Conservation (phyloP, 139 green algal genomes). For the Micractinium conductrix region DNA sequence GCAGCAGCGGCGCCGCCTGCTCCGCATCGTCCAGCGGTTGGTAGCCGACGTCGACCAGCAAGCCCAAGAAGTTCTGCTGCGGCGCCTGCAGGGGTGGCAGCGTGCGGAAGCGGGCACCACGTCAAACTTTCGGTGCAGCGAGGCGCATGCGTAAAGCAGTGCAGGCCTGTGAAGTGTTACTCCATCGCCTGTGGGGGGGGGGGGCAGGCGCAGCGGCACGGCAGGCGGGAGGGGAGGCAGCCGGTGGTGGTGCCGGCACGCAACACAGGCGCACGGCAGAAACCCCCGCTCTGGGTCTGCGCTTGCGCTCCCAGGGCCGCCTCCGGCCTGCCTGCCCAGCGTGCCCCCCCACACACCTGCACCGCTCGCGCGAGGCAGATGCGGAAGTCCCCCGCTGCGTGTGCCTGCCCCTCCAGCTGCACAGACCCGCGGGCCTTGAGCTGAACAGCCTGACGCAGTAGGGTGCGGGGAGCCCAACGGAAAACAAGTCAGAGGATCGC, state of each 20-base stretch:
- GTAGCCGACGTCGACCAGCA: slow-evolving; percentile 16
- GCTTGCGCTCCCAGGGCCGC: too few species aligned
- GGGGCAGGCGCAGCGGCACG: not conserved
- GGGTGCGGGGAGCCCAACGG: too few species aligned
- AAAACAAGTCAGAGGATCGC: too few species aligned
- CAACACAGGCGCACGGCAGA: too few species aligned
- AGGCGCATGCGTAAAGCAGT: too few species aligned
- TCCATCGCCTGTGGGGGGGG: slow-evolving; percentile 2
- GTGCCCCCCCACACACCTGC: not conserved
- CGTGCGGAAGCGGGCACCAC: too few species aligned
- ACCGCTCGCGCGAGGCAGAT: slow-evolving; percentile 17
- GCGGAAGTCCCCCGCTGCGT: slow-evolving; percentile 19
- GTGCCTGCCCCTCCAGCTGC: slow-evolving; percentile 20
- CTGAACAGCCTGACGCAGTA: not conserved
- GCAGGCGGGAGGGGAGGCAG: not conserved
- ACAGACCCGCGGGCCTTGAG: not conserved
- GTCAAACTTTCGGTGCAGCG: too few species aligned
- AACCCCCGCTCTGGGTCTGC: too few species aligned
- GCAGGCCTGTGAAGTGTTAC: slow-evolving; percentile 12
- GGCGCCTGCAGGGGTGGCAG: slow-evolving; percentile 12
- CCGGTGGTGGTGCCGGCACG: too few species aligned
- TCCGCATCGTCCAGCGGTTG: slow-evolving; percentile 1
- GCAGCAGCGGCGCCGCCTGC: slow-evolving; percentile 14
- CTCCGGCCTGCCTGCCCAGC: not conserved
- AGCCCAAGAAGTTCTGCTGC: slow-evolving; percentile 20